Evolutionary conservation across 352 stramenopile species (phyloP).

Genomic region (Pythium phragmiticola): DNA sequence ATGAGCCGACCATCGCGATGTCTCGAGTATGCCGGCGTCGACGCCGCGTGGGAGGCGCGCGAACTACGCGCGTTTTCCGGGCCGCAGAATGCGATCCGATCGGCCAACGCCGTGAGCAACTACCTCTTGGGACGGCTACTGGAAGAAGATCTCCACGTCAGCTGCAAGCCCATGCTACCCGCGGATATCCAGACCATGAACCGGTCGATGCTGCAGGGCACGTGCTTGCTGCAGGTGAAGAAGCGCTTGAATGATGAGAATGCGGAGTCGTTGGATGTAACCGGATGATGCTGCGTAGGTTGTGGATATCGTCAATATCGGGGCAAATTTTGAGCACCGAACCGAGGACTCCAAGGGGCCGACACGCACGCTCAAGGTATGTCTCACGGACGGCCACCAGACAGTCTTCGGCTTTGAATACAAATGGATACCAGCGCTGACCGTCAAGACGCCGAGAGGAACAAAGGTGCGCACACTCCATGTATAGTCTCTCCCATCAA

Average conservation of each 20-base stretch:
- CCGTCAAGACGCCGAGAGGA: conserved; percentile 46
- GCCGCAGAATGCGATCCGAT: conserved; percentile 11
- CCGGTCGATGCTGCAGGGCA: conserved; percentile 53
- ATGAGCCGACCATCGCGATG: conserved; percentile 26
- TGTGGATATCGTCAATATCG: conserved; percentile 79
- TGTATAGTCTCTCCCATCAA: too few relatives aligned
- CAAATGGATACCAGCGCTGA: conserved; percentile 51
- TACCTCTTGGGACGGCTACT: conserved; percentile 59
- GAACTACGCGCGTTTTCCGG: conserved; percentile 24
- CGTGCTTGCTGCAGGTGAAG: conserved; percentile 70
- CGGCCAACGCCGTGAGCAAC: conserved; percentile 14
- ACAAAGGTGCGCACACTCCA: conserved; percentile 41
- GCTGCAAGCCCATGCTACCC: conserved; percentile 61
- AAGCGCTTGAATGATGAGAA: not conserved
- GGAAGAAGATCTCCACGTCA: conserved; percentile 64
- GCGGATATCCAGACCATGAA: conserved; percentile 45
- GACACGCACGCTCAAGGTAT: conserved; percentile 78
- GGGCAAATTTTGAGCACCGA: conserved; percentile 67
- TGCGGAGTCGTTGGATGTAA: not conserved
- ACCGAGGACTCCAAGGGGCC: conserved; percentile 61
- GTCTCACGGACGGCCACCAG: conserved; percentile 77
- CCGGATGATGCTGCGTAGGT: conserved; percentile 34
- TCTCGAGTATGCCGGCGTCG: conserved; percentile 60
- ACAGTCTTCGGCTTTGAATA: conserved; percentile 78
- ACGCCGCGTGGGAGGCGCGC: conserved; percentile 52